Evolutionary conservation across 306 rosid species (phyloP).

Genomic region (Hippophae gyantsensis): DNA sequence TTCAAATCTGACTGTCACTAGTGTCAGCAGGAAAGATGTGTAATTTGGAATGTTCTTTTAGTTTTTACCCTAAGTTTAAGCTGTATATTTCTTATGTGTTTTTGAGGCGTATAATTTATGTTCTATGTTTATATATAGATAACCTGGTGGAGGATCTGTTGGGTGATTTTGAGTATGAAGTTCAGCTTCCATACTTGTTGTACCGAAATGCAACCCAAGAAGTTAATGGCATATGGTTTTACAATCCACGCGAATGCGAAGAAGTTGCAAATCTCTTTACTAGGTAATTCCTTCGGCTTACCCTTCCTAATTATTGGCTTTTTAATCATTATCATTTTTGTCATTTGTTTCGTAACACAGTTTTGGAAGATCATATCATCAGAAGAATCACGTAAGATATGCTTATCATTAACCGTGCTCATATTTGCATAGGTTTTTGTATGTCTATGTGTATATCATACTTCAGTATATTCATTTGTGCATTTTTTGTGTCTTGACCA

Average conservation of each 20-base stretch:
- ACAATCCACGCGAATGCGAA: slow-evolving; percentile 80
- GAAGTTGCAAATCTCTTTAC: slow-evolving; percentile 89
- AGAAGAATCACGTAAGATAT: background rate
- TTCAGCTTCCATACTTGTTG: slow-evolving; percentile 75
- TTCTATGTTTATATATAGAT: slow-evolving; percentile 35
- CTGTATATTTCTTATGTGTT: background rate
- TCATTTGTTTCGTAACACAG: background rate
- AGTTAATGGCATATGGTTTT: slow-evolving; percentile 98
- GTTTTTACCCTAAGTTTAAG: background rate
- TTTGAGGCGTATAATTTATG: slow-evolving; percentile 1
- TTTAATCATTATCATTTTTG: background rate
- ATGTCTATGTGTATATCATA: no score
- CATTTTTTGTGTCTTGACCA: background rate
- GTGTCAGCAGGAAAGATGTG: background rate
- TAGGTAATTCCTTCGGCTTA: slow-evolving; percentile 34
- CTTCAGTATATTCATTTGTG: no score
- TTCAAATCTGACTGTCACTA: background rate
- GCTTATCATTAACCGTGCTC: background rate
- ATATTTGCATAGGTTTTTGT: no score
- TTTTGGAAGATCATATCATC: slow-evolving; percentile 1
- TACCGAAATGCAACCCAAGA: slow-evolving; percentile 90
- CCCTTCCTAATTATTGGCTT: background rate
- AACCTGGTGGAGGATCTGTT: slow-evolving; percentile 89
- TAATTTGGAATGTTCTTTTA: background rate
- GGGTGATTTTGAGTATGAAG: slow-evolving; percentile 90